Evolutionary conservation across 2,329 filamentous ascomycete species (phyloP).

Genomic region (Huntiella savannae): DNA sequence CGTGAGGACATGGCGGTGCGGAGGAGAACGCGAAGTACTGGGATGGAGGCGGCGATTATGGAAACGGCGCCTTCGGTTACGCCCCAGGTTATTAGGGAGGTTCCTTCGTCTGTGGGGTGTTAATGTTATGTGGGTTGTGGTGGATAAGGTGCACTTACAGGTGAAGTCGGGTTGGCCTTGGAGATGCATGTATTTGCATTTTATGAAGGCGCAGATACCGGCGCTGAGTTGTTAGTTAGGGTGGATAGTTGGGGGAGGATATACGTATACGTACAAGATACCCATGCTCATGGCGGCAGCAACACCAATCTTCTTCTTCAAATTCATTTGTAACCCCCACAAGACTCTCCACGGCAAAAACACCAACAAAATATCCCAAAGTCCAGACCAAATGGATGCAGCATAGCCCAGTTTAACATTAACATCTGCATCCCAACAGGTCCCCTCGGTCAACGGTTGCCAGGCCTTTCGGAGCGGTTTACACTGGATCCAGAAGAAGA

Average conservation of each 20-base stretch:
- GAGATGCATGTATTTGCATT: constrained; percentile 1
- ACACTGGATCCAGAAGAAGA: constrained; percentile 16
- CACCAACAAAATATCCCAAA: constrained; percentile 13
- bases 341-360: constrained; percentile 15
- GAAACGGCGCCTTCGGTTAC: constrained; percentile 12
- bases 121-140: neutral
- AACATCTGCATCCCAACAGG: constrained; percentile 13
- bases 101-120: constrained; percentile 1
- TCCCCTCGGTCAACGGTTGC: constrained; percentile 12
- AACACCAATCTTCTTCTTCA: constrained; percentile 16
- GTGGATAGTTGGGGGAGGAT: neutral
- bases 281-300: constrained; percentile 16
- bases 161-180: constrained; percentile 6
- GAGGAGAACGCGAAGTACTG: constrained; percentile 11
- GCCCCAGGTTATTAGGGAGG: constrained; percentile 12
- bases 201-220: constrained; percentile 9
- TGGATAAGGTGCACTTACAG: neutral
- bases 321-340: constrained; percentile 16
- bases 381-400: constrained; percentile 11
- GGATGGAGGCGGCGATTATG: constrained; percentile 12
- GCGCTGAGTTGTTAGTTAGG: constrained; percentile 1
- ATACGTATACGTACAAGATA: constrained; percentile 13
- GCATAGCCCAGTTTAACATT: constrained; percentile 8
- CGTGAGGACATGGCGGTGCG: constrained; percentile 10
- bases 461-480: constrained; percentile 15